Evolutionary conservation across 208 protist genomes (phyloP).

Genomic region (Wallacemonas sp.): DNA sequence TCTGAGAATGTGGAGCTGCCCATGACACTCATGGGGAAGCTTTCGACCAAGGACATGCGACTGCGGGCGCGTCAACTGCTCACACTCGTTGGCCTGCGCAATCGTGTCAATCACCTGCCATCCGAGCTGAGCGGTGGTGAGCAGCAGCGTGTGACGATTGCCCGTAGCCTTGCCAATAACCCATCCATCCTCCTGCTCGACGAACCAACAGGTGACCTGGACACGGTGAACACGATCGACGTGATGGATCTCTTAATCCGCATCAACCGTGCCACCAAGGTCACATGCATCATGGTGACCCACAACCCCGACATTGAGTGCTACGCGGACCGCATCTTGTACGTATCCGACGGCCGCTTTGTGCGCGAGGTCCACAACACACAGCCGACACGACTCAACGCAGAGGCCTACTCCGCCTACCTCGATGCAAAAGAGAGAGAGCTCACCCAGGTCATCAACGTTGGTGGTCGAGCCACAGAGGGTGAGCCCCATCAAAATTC

Average conservation of each 20-base stretch:
- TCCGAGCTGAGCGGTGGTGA: constrained; percentile 97
- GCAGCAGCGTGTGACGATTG: constrained; percentile 96
- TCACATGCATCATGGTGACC: constrained; percentile 97
- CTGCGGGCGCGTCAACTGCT: constrained; percentile 90
- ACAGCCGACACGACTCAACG: constrained; percentile 71
- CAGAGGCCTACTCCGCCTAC: constrained; percentile 78
- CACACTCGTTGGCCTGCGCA: constrained; percentile 93
- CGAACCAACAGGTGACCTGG: constrained; percentile 96
- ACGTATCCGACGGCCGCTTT: constrained; percentile 93
- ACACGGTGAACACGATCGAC: constrained; percentile 95
- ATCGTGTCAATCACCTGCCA: constrained; percentile 94
- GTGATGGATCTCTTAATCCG: constrained; percentile 97
- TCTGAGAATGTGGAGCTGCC: constrained; percentile 97
- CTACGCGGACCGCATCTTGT: constrained; percentile 97
- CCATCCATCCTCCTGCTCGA: constrained; percentile 96
- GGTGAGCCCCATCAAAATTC: too few relatives aligned
- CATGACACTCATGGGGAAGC: constrained; percentile 94
- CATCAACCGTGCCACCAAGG: constrained; percentile 91
- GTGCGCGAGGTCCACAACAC: constrained; percentile 89
- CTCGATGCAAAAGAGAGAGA: constrained; percentile 53
- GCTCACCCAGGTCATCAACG: constrained; percentile 17
- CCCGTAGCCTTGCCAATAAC: constrained; percentile 94
- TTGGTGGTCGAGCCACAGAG: background rate
- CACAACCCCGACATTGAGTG: constrained; percentile 98
- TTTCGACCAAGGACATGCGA: constrained; percentile 72